Base-by-base conservation (phyloP, 768 basidiomycete genomes). In the Hygrophoropsis aurantiaca region DNA sequence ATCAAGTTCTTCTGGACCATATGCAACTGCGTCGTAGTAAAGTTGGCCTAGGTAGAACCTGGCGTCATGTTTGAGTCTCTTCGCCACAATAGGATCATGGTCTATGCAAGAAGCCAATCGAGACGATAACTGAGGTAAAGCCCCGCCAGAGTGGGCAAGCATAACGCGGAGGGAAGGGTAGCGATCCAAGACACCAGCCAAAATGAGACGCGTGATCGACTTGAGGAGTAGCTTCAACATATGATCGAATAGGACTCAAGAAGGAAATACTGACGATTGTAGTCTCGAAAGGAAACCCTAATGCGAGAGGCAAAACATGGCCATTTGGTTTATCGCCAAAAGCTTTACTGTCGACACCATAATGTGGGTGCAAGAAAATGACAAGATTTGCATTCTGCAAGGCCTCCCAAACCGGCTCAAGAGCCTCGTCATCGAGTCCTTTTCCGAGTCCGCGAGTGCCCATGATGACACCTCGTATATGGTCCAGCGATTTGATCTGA, bases 241-340 rank as follows among this genome's bases (percentile, higher is more conserved):
- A 11, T 9, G 24, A 13, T 36, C 24, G 10, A 42, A 10, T 21
- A 36, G 19, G 3, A 6, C 18, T 25, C 11, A 18, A 16, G 19
- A 30, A 9, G 26, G 37, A 27, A 33, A n/a, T 34, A 72, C 86
- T 61, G 55, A 90, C 90, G 25, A 82, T 83, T 4, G 92, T 92
- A 15, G 91, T 94, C 69, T 94, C 92, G 57, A 94, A 86, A 3
- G 91, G 91, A 66, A 94, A 94, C 1, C 92, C 91, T 13, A 92
- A 74, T 1, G 90, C 88, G 42, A 94, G 78, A 2, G 90, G 87
- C 23, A 94, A 79, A 32, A 92, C 92, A 53, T 94, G 92, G 0
- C 92, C 92, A 54, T 94, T 93, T 34, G 83, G 78, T 50, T 73
- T 80, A 46, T 82, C 76, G 1, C 90, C 90, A 77, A 87, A 94